Base-by-base conservation (phyloP, 768 basidiomycete species). In the Boletus subcaerulescens region DNA sequence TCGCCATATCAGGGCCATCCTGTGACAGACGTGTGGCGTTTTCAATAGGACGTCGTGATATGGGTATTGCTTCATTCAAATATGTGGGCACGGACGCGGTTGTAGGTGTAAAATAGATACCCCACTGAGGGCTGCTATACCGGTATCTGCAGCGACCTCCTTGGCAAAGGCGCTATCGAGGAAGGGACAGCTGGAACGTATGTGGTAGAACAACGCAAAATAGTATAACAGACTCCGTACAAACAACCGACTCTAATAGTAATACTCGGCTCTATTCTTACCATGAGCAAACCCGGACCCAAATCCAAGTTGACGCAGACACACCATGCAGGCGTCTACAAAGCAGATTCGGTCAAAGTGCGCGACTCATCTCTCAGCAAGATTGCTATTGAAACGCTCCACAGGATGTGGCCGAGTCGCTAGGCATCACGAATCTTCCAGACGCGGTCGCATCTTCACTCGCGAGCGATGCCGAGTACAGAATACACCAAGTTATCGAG, bases 401-500 rank as follows among this genome's bases (percentile, higher is more conserved):
- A 42, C 49, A 96, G 94, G 94, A 98, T 75, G 86, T 89, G 44
- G 94, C 97, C 32, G 96, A 98, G 60, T 87, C 89, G 0, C 72
- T 97, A 32, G 86, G 85, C 56, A 85, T 98, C 52, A 74, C 84
- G 14, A 86, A 72, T 45, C 72, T 99, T 40, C 76, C 90, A 3
- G 92, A 95, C 49, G 67, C 79, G 3, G 89, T 97, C 24, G 89
- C 93, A 5, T 85, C 85, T 5, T 80, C 90, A 0, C 79, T 99
- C 24, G 93, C 97, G 1, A 93, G 91, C 62, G 97, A 99, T 75
- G 93, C 98, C 40, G 97, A 98, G 67, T 98, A 98, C 73, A 80
- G 97, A 55, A 82, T 98, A 67, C 93, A 96, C 71, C 92, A 98
- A 68, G 88, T 98, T 40, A 81, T 96, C 62, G 92, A 97, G 82